Conservation (phyloP, 768 basidiomycete species). For the Rubroboletus satanas region DNA sequence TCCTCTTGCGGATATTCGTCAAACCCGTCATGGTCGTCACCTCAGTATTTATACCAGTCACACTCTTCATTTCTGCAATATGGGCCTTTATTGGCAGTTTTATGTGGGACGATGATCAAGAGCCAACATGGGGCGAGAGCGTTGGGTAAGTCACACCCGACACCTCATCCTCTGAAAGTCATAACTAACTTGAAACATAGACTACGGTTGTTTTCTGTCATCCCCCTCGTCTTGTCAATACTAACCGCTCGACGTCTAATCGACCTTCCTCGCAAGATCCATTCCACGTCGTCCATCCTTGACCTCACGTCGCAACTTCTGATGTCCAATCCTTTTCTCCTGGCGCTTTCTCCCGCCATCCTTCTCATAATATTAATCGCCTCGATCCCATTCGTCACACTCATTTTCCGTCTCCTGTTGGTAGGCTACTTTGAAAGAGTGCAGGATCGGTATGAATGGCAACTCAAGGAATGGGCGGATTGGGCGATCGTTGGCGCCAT, state of each 20-base stretch:
- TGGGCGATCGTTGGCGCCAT: conserved; percentile 60
- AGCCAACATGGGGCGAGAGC: conserved; percentile 79
- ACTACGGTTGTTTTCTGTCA: conserved; percentile 64
- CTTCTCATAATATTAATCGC: conserved; percentile 63
- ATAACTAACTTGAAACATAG: conserved; percentile 11
- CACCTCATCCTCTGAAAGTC: neutral
- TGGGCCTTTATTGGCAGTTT: conserved; percentile 85
- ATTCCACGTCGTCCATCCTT: conserved; percentile 55
- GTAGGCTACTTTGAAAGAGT: conserved; percentile 54
- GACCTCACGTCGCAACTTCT: conserved; percentile 67
- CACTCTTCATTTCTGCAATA: conserved; percentile 67
- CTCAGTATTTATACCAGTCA: conserved; percentile 69
- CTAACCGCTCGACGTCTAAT: conserved; percentile 69
- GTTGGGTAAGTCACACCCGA: conserved; percentile 52
- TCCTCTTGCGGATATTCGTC: conserved; percentile 75
- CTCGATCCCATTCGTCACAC: conserved; percentile 75
- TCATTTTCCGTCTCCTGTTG: conserved; percentile 73
- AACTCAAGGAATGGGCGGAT: conserved; percentile 63
- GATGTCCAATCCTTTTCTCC: conserved; percentile 67
- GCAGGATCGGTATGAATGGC: conserved; percentile 47
- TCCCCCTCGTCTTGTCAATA: conserved; percentile 67
- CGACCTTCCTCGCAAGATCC: conserved; percentile 66
- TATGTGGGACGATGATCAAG: conserved; percentile 48
- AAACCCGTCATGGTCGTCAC: conserved; percentile 80
- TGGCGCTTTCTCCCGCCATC: conserved; percentile 69